Base-by-base conservation (phyloP, 306 rosid genomes). In the Prosopis cineraria region DNA sequence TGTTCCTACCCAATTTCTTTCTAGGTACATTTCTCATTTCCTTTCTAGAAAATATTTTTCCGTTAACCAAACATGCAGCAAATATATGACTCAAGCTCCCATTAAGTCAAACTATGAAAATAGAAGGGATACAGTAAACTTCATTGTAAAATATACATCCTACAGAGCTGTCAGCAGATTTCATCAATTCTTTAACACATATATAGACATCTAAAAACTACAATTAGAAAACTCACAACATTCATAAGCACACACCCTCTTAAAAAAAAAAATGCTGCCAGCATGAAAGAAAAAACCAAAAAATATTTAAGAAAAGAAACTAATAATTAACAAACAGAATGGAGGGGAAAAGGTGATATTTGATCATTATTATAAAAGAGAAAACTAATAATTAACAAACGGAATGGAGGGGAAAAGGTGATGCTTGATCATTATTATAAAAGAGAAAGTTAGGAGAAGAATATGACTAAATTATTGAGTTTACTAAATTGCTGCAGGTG, bases 401-500 rank as follows among this genome's bases (percentile, higher is more conserved):
- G 14, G n/a, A 45, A 37, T 16, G 66, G 36, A 29, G 17, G 14
- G n/a, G 29, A 34, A 44, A 44, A 24, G 70, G 47, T 50, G 41
- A 52, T 52, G 24, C 31, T 31, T 56, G 48, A 50, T n/a, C 13
- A 22, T 34, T 55, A 55, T 6, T 43, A 47, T 44, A 52, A n/a
- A n/a, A n/a, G n/a, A 25, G 25, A 74, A 76, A 33, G 29, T 22
- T 62, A 30, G 48, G 48, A 10, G 43, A 20, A 70, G 24, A 20
- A 58, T 40, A 44, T 20, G 12, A 65, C 6, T 75, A 56, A 64
- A 73, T 44, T 27, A 72, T 56, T 62, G 45, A 72, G 37, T 52
- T 72, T 39, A 52, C 12, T 36, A 36, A 9, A 17, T 65, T 24
- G 5, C 25, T 67, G 64, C 17, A 31, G n/a, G 48, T 37, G 64